A percentile compares a stretch with the other conserved stretches of the same genome.
Conservation (phyloP, 305 asterid species). For the Fraxinus sp. region DNA sequence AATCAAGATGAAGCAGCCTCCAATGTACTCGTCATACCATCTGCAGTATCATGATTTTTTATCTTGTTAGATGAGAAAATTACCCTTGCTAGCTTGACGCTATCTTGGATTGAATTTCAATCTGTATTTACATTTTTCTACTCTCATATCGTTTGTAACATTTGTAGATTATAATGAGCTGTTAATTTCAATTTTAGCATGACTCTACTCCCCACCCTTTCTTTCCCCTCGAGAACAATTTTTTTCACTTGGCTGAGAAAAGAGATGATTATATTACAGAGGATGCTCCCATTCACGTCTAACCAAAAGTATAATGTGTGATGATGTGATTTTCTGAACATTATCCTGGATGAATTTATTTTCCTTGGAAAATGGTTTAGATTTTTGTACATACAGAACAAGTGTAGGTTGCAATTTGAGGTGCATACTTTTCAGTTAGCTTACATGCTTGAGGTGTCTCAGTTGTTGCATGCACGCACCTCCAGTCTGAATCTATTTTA, state of each 20-base stretch:
- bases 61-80: neutral
- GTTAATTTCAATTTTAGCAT: neutral
- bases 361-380: neutral
- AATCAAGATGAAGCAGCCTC: neutral
- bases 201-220: neutral
- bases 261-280: neutral
- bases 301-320: neutral
- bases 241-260: neutral
- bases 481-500: neutral
- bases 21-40: neutral
- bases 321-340: neutral
- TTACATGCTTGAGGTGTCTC: neutral
- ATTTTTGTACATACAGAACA: neutral
- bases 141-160: neutral
- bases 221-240: neutral
- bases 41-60: neutral
- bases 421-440: neutral
- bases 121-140: neutral
- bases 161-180: neutral
- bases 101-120: neutral
- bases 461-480: neutral
- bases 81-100: neutral
- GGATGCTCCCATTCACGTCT: neutral
- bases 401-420: neutral
- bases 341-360: neutral